These are phyloP conservation scores for Juglanconis sp. DNA, from an alignment of 2,329 filamentous ascomycete species.

Conservation along the genomic window DNA sequence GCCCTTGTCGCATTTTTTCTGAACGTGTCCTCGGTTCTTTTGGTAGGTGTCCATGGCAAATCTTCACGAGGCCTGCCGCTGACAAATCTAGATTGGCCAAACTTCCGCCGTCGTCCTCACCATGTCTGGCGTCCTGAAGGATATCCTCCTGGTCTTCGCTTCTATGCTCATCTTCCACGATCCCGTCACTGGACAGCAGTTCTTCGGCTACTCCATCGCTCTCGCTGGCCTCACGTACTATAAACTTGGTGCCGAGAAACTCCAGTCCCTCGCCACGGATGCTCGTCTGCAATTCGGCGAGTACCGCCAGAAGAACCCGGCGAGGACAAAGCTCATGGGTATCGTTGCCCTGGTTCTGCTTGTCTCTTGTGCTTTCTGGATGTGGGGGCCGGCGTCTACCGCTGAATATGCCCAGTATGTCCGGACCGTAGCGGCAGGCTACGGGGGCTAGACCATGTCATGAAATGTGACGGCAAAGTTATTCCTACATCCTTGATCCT, in stretches of 20 bases:
- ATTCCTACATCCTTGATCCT: neutral
- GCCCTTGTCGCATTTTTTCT: conserved; percentile 71
- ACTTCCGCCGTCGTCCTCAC: conserved; percentile 72
- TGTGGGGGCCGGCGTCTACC: conserved; percentile 8
- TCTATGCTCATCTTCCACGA: conserved; percentile 67
- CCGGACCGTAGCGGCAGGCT: neutral
- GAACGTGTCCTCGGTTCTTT: conserved; percentile 75
- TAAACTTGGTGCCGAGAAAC: conserved; percentile 19
- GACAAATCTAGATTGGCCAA: conserved; percentile 54
- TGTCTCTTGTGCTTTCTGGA: conserved; percentile 8
- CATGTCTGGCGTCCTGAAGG: conserved; percentile 69
- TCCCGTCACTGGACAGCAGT: conserved; percentile 61
- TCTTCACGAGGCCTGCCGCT: neutral
- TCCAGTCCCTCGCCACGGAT: conserved; percentile 15
- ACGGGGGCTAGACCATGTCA: neutral
- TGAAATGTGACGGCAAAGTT: neutral
- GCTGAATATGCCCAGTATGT: conserved; percentile 12
- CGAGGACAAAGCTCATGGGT: conserved; percentile 8
- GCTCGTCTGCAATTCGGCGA: conserved; percentile 15
- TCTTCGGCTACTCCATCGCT: conserved; percentile 68
- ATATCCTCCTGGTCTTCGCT: conserved; percentile 66
- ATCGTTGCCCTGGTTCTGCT: conserved; percentile 5
- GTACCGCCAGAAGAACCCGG: conserved; percentile 17
- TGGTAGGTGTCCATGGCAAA: conserved; percentile 51
- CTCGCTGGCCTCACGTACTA: conserved; percentile 30